These are phyloP conservation scores for Pyrenochaeta sp. DNA, from an alignment of 2,329 filamentous ascomycete species.

Conservation along the genomic window DNA sequence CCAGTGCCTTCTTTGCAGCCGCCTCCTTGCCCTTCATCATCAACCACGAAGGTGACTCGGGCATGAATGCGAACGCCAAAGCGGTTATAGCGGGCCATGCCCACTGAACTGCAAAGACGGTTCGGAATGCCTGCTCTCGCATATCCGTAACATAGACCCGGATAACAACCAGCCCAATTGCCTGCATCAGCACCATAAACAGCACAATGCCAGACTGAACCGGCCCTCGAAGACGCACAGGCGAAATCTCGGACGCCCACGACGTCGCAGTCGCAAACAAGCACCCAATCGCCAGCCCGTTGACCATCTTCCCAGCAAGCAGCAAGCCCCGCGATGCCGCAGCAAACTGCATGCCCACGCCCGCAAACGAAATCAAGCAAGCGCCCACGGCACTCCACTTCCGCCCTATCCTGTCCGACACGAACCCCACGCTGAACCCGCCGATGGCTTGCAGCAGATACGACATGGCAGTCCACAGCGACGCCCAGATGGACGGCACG, in stretches of 20 bases:
- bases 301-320: conserved; percentile 10
- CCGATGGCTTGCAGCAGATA: conserved; percentile 13
- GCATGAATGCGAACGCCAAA: conserved; percentile 4
- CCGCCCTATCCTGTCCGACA: conserved; percentile 12
- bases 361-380: conserved; percentile 4
- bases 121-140: neutral
- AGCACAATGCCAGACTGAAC: conserved; percentile 10
- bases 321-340: conserved; percentile 8
- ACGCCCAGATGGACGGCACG: conserved; percentile 13
- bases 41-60: conserved; percentile 12
- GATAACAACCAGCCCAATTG: conserved; percentile 9
- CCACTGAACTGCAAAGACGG: conserved; percentile 6
- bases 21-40: conserved; percentile 9
- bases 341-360: conserved; percentile 10
- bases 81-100: conserved; percentile 6
- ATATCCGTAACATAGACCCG: conserved; percentile 9
- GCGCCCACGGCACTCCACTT: conserved; percentile 10
- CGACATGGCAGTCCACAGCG: conserved; percentile 15
- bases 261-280: conserved; percentile 11
- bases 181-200: conserved; percentile 12
- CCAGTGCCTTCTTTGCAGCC: conserved; percentile 5
- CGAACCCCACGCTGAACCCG: conserved; percentile 10
- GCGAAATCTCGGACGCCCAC: conserved; percentile 13
- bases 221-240: conserved; percentile 11
- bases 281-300: conserved; percentile 11